Evolutionary conservation across 495 filamentous ascomycete species (phyloP).

Genomic region (Aspergillus leporis): DNA sequence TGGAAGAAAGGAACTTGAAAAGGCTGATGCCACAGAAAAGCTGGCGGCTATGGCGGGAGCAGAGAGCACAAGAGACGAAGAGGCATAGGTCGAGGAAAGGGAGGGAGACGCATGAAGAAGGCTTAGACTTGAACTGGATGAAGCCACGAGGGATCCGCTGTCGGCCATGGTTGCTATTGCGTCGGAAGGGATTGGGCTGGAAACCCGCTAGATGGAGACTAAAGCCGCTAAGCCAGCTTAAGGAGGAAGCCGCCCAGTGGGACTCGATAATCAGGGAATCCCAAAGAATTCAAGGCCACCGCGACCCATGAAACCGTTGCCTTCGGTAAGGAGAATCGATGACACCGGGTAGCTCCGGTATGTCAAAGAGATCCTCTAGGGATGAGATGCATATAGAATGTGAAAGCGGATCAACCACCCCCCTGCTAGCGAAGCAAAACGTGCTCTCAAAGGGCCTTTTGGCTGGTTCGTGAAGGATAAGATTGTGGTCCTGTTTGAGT

Average conservation of each 20-base stretch:
- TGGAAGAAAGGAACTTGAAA: constrained; percentile 24
- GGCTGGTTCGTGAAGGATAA: background rate
- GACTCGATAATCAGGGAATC: background rate
- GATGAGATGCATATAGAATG: background rate
- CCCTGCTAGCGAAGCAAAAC: background rate
- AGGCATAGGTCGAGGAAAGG: constrained; percentile 9
- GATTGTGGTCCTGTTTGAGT: background rate
- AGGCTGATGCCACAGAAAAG: constrained; percentile 22
- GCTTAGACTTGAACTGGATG: constrained; percentile 4
- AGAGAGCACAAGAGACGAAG: constrained; percentile 18
- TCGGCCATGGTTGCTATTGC: constrained; percentile 19
- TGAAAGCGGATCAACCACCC: background rate
- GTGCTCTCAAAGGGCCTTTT: background rate
- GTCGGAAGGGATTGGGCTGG: background rate
- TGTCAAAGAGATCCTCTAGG: background rate
- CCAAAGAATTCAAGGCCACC: background rate
- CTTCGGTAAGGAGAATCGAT: too few species aligned
- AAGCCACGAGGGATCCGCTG: constrained; percentile 13
- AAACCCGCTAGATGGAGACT: constrained; percentile 8
- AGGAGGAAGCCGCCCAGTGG: background rate
- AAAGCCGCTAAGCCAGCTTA: background rate
- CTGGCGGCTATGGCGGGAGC: constrained; percentile 25
- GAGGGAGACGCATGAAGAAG: constrained; percentile 16
- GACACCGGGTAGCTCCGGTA: background rate
- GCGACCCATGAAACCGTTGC: background rate